These are phyloP conservation scores for Phytophthora melonis DNA, from an alignment of 352 stramenopile genomes.

Conservation along the genomic window DNA sequence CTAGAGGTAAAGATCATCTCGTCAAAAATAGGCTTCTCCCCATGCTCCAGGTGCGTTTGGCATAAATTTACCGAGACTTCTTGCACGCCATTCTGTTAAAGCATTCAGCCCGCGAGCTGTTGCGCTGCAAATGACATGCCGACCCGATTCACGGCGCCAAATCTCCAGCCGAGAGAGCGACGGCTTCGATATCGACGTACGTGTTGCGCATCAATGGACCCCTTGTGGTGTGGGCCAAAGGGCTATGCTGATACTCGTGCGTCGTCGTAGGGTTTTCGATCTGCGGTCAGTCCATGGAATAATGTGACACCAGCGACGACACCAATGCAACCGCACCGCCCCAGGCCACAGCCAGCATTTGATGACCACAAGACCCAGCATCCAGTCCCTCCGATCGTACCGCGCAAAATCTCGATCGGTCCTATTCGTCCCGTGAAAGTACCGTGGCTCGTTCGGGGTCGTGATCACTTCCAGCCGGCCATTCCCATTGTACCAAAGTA, in stretches of 20 bases:
- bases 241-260: not conserved
- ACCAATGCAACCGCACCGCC: slow-evolving; percentile 21
- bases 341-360: not conserved
- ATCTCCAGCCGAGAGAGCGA: slow-evolving; percentile 26
- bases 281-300: slow-evolving; percentile 35
- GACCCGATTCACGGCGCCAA: slow-evolving; percentile 17
- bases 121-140: slow-evolving; percentile 18
- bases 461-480: slow-evolving; percentile 1
- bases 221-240: not conserved
- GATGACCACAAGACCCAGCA: slow-evolving; percentile 9
- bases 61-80: not conserved
- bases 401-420: slow-evolving; percentile 30
- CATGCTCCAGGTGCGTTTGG: not conserved
- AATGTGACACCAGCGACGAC: slow-evolving; percentile 27
- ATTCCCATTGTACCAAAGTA: slow-evolving; percentile 17
- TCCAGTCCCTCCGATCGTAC: slow-evolving; percentile 14
- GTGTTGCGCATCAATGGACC: not conserved
- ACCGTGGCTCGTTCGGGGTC: slow-evolving; percentile 11
- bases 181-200: not conserved
- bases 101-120: not conserved
- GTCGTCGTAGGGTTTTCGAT: slow-evolving; percentile 17
- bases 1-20: not conserved
- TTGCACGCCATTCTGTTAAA: not conserved
- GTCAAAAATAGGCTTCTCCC: slow-evolving; percentile 14
- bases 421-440: slow-evolving; percentile 38